phyloP scores from a whole-genome alignment of 805 yeast species.

The Naumovozyma castellii region DNA sequence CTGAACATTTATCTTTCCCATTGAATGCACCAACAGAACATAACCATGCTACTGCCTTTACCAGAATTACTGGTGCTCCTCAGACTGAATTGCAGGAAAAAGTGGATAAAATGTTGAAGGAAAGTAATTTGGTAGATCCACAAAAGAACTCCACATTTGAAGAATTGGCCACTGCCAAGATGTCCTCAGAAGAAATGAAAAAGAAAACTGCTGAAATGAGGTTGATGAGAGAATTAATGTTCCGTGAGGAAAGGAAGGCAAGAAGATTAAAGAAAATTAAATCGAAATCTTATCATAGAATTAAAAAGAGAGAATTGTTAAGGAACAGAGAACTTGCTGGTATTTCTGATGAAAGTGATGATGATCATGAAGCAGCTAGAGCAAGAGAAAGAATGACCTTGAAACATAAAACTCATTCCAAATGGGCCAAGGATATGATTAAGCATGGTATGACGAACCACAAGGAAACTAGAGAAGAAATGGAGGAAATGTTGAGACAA shows the following conservation, averaged over 20 bases:
- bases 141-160: slow-evolving; percentile 76
- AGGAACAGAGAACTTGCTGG: slow-evolving; percentile 56
- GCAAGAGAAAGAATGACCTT: slow-evolving; percentile 90
- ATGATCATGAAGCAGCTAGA: slow-evolving; percentile 62
- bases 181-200: slow-evolving; percentile 69
- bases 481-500: slow-evolving; percentile 88
- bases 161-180: slow-evolving; percentile 70
- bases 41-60: slow-evolving; percentile 47
- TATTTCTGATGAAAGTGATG: slow-evolving; percentile 38
- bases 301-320: slow-evolving; percentile 74
- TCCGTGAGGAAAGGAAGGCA: slow-evolving; percentile 86
- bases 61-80: slow-evolving; percentile 36
- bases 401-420: slow-evolving; percentile 77
- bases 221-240: slow-evolving; percentile 91
- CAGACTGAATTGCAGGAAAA: slow-evolving; percentile 57
- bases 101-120: slow-evolving; percentile 48
- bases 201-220: slow-evolving; percentile 76
- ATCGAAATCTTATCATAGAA: slow-evolving; percentile 78
- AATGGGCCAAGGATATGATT: slow-evolving; percentile 87
- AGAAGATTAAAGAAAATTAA: slow-evolving; percentile 89
- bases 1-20: slow-evolving; percentile 79
- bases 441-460: slow-evolving; percentile 87
- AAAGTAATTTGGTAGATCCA: slow-evolving; percentile 64
- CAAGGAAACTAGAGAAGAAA: slow-evolving; percentile 62
- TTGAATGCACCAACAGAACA: slow-evolving; percentile 34